A percentile compares a stretch with the other conserved stretches of the same genome.
These are phyloP conservation scores for Atkinsonella hypoxylon DNA, from an alignment of 2,329 filamentous ascomycete species.

Conservation along the genomic window DNA sequence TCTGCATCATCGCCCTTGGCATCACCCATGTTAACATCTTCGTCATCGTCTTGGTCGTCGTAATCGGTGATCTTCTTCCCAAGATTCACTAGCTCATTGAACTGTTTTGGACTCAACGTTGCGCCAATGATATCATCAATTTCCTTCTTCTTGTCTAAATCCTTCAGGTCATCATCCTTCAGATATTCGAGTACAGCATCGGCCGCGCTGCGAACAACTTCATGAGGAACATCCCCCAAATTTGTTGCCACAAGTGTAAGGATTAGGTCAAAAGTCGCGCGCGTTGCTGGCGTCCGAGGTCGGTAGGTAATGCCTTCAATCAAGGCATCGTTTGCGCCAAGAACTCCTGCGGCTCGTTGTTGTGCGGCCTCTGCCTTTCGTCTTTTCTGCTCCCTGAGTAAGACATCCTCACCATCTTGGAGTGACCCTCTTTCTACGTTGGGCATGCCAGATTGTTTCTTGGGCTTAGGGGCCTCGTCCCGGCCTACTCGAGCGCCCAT, in stretches of 20 bases:
- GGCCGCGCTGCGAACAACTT: constrained; percentile 84
- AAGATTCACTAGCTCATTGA: constrained; percentile 91
- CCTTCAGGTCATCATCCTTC: constrained; percentile 92
- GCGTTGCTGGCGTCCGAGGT: constrained; percentile 80
- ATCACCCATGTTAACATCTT: constrained; percentile 64
- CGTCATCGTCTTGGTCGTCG: constrained; percentile 90
- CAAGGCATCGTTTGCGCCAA: constrained; percentile 73
- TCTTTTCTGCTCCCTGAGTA: constrained; percentile 77
- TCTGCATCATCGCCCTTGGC: constrained; percentile 57
- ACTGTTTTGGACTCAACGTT: constrained; percentile 74
- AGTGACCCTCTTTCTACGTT: constrained; percentile 64
- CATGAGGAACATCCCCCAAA: constrained; percentile 85
- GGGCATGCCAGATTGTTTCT: constrained; percentile 57
- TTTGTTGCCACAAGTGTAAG: constrained; percentile 79
- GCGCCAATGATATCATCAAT: constrained; percentile 87
- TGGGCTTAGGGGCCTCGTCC: constrained; percentile 69
- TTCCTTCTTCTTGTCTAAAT: constrained; percentile 97
- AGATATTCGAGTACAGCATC: constrained; percentile 84
- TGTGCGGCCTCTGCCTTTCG: constrained; percentile 62
- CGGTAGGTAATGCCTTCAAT: constrained; percentile 89
- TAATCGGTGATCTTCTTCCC: constrained; percentile 99
- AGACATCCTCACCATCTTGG: constrained; percentile 70
- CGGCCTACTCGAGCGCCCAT: constrained; percentile 82
- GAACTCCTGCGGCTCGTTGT: constrained; percentile 60
- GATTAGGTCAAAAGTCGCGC: constrained; percentile 89